Evolutionary conservation across 164 flowering plant genomes (phyloP).

Genomic region (Paratinospora sagittata): DNA sequence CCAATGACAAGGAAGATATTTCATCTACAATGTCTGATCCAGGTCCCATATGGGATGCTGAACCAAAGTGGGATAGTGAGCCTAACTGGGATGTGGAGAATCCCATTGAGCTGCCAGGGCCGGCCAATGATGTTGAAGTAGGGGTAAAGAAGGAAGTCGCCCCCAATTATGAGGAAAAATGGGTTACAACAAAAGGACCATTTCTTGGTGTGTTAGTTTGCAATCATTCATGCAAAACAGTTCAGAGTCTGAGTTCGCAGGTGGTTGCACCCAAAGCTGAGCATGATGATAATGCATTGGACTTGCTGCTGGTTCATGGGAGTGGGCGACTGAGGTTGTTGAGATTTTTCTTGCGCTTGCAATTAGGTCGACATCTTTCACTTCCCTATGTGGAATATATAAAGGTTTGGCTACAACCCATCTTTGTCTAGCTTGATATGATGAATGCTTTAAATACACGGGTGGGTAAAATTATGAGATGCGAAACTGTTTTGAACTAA

Average conservation of each 20-base stretch:
- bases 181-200: constrained; percentile 66
- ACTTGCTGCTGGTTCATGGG: constrained; percentile 85
- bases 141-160: constrained; percentile 38
- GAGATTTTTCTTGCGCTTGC: constrained; percentile 75
- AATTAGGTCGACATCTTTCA: constrained; percentile 80
- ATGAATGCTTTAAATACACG: background rate
- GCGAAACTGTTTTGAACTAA: too few species aligned
- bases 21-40: constrained; percentile 98
- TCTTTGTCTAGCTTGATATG: background rate
- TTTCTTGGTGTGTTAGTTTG: constrained; percentile 90
- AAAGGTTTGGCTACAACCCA: constrained; percentile 52
- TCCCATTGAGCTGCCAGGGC: constrained; percentile 84
- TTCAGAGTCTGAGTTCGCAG: constrained; percentile 86
- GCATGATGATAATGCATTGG: constrained; percentile 79
- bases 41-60: constrained; percentile 94
- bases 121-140: constrained; percentile 43
- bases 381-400: constrained; percentile 91
- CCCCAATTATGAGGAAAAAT: constrained; percentile 51
- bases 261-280: constrained; percentile 96
- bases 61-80: constrained; percentile 93
- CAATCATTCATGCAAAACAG: constrained; percentile 96
- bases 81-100: constrained; percentile 73
- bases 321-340: constrained; percentile 70
- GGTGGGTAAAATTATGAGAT: too few species aligned
- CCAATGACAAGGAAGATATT: constrained; percentile 87